Conservation (phyloP, 768 basidiomycete genomes). For the Pisolithus tinctorius region DNA sequence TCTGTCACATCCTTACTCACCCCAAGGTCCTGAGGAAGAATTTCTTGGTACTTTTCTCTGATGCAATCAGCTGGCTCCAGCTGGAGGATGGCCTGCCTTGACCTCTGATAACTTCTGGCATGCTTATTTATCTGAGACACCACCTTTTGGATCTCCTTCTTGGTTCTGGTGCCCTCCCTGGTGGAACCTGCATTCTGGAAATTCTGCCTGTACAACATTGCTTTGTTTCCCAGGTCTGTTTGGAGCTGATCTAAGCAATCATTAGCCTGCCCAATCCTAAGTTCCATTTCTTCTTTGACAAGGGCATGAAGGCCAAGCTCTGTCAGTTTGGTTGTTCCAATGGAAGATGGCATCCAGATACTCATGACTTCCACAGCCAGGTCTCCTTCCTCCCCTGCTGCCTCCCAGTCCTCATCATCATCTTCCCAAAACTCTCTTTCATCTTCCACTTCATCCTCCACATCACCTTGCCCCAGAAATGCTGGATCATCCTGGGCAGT, state of each 20-base stretch:
- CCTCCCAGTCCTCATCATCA: not conserved
- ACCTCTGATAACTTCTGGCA: too few relatives aligned
- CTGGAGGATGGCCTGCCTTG: too few relatives aligned
- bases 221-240: constrained; percentile 1
- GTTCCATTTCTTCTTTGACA: not conserved
- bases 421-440: not conserved
- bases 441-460: too few relatives aligned
- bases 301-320: not conserved
- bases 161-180: too few relatives aligned
- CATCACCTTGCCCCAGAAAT: too few relatives aligned
- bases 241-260: constrained; percentile 2
- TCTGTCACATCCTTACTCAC: constrained; percentile 6
- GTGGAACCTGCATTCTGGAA: not conserved
- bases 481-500: too few relatives aligned
- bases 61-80: too few relatives aligned
- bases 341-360: constrained; percentile 4
- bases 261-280: constrained; percentile 5
- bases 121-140: too few relatives aligned
- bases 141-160: too few relatives aligned
- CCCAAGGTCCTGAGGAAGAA: not conserved
- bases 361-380: not conserved
- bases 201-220: constrained; percentile 3
- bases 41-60: not conserved
- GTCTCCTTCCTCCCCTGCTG: too few relatives aligned
- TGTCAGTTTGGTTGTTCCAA: not conserved